Conservation (phyloP, 352 stramenopile genomes). For the Phytophthora niederhauseri region DNA sequence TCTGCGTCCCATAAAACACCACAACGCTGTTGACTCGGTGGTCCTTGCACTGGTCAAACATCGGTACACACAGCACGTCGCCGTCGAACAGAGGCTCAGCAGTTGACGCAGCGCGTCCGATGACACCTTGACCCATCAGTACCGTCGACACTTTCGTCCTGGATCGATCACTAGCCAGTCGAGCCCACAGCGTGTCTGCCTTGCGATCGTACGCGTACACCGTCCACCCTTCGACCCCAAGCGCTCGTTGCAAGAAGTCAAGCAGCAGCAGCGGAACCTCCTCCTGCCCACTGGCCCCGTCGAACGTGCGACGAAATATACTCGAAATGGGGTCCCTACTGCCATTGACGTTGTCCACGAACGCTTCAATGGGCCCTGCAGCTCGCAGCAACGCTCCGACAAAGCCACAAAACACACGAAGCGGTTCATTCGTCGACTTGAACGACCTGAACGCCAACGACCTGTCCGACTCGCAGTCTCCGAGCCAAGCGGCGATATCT, state of each 20-base stretch:
- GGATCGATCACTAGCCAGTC: conserved; percentile 35
- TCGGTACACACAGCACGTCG: conserved; percentile 61
- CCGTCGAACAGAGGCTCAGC: conserved; percentile 38
- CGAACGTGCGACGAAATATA: conserved; percentile 3
- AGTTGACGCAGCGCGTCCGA: conserved; percentile 51
- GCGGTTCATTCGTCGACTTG: conserved; percentile 39
- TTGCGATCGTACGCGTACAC: conserved; percentile 68
- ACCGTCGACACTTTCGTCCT: conserved; percentile 42
- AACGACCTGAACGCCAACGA: conserved; percentile 18
- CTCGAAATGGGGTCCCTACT: conserved; percentile 7
- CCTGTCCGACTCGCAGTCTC: conserved; percentile 29
- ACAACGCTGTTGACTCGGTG: conserved; percentile 65
- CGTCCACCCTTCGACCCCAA: conserved; percentile 58
- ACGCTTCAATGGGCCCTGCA: conserved; percentile 40
- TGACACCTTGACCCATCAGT: conserved; percentile 57
- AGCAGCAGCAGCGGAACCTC: conserved; percentile 34
- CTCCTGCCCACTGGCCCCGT: neutral
- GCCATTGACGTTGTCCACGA: conserved; percentile 18
- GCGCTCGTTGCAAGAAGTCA: conserved; percentile 55
- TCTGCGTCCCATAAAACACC: conserved; percentile 49
- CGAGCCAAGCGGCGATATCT: conserved; percentile 52
- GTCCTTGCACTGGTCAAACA: conserved; percentile 38
- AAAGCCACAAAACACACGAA: conserved; percentile 68
- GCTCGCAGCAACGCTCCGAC: conserved; percentile 62
- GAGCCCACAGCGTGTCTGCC: conserved; percentile 54